These are phyloP conservation scores for Coemansia sp. DNA, from an alignment of 192 early-diverging fungal genomes.

Conservation along the genomic window DNA sequence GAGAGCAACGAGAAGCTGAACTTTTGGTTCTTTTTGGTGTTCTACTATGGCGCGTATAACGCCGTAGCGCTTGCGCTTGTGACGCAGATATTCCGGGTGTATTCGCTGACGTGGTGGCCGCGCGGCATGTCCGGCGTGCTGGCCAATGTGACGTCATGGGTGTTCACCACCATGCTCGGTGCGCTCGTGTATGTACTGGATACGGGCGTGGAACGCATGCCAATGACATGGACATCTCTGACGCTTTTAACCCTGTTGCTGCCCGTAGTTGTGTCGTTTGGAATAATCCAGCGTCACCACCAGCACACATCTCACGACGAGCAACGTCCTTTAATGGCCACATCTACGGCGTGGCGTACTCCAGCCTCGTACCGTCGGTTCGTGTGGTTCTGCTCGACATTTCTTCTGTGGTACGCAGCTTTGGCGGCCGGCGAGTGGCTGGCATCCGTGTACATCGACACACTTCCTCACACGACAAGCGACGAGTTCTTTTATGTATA, in stretches of 20 bases:
- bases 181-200: constrained; percentile 59
- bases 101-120: constrained; percentile 81
- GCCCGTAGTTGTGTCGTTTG: constrained; percentile 65
- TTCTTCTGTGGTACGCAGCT: constrained; percentile 67
- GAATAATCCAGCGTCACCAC: constrained; percentile 53
- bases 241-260: constrained; percentile 75
- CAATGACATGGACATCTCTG: constrained; percentile 67
- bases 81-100: constrained; percentile 76
- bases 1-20: constrained; percentile 49
- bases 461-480: constrained; percentile 58
- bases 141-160: constrained; percentile 69
- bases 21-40: constrained; percentile 79
- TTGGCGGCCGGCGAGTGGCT: constrained; percentile 69
- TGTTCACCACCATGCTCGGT: constrained; percentile 60
- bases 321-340: constrained; percentile 60
- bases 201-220: constrained; percentile 55
- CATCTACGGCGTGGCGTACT: constrained; percentile 57
- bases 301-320: constrained; percentile 31
- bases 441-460: constrained; percentile 61
- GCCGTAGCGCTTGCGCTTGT: constrained; percentile 70
- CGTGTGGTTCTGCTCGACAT: constrained; percentile 72
- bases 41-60: constrained; percentile 77
- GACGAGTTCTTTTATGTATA: constrained; percentile 74
- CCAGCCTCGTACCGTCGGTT: constrained; percentile 73
- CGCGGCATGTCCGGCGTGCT: constrained; percentile 60